Percentiles rank a stretch among this genome's conserved stretches.
These are phyloP conservation scores for Saturnispora bothae DNA, from an alignment of 805 yeast genomes.

Conservation along the genomic window DNA sequence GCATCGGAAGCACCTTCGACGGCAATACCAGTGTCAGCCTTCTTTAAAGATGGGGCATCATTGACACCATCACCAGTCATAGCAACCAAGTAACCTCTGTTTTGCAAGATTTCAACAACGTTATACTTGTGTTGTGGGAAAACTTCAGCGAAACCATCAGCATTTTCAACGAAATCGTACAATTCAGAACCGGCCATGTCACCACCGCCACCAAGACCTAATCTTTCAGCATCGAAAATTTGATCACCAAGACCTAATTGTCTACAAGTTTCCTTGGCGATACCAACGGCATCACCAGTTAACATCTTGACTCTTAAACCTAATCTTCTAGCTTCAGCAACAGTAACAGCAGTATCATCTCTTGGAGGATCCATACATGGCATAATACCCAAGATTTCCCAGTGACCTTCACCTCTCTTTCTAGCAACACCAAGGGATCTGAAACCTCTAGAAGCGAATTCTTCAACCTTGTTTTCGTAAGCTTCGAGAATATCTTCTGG, in stretches of 20 bases:
- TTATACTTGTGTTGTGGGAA: conserved; percentile 97
- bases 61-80: conserved; percentile 99
- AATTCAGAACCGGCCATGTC: conserved; percentile 95
- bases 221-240: conserved; percentile 93
- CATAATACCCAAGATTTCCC: conserved; percentile 97
- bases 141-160: conserved; percentile 97
- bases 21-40: conserved; percentile 95
- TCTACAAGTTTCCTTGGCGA: conserved; percentile 96
- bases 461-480: conserved; percentile 95
- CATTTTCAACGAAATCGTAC: conserved; percentile 95
- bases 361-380: conserved; percentile 99
- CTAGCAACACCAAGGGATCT: conserved; percentile 97
- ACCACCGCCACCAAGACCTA: conserved; percentile 89
- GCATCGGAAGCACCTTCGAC: conserved; percentile 98
- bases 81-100: conserved; percentile 95
- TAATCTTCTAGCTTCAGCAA: conserved; percentile 77
- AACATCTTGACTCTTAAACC: conserved; percentile 96
- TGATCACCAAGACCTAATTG: conserved; percentile 94
- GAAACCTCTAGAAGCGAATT: conserved; percentile 97
- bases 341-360: conserved; percentile 95
- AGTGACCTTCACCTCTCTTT: conserved; percentile 96
- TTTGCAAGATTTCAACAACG: conserved; percentile 90
- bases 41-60: conserved; percentile 96
- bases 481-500: conserved; percentile 90
- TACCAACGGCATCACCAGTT: conserved; percentile 99